Base-by-base conservation (phyloP, 768 basidiomycete genomes). In the Cyathus striatus region DNA sequence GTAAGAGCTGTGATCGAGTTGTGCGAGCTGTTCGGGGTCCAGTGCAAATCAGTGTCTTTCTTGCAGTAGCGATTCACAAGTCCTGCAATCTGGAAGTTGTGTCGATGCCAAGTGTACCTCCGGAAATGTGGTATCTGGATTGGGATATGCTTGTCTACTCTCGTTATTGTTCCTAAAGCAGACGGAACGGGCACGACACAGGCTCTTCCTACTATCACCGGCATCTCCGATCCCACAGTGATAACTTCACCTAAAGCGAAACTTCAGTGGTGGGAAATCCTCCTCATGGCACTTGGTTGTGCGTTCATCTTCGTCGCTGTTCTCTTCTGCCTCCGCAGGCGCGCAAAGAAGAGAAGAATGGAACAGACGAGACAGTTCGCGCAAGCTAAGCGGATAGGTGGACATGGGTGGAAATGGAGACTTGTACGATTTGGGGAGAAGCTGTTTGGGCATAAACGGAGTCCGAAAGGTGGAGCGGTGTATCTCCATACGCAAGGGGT, bases 261-360 rank as follows among this genome's bases (percentile, higher is more conserved):
- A 18, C 65, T 90, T 6, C 64, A 67, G 46, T 90, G 89, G 88
- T 90, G 88, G 87, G 72, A 91, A 64, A 89, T 90, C 50, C 66
- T 90, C 43, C 75, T 90, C 43, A 90, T 90, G 85, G 69, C 81
- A 0, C 75, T 90, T 26, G 86, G 89, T 7, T 85, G 83, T 55
- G 81, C 82, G 13, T 86, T 90, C 62, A 81, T 90, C 61, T 81
- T 88, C 57, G 44, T 89, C 32, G 59, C 76, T 36, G 59, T 88
- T 47, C 55, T 90, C 46, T 72, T 78, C 67, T 73, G 71, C 50
- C 90, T 82, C 78, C 78, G 89, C 18, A 73, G 84, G 14, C 79
- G 75, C 39, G 80, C 79, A 30, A 78, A 79, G 57, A 83, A 81
- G 57, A 73, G 76, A 53, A 79, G 87, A 23, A 79, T 78, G 14